Evolutionary conservation across 2,329 filamentous ascomycete species (phyloP).

Genomic region (Raffaelea ambrosiae): DNA sequence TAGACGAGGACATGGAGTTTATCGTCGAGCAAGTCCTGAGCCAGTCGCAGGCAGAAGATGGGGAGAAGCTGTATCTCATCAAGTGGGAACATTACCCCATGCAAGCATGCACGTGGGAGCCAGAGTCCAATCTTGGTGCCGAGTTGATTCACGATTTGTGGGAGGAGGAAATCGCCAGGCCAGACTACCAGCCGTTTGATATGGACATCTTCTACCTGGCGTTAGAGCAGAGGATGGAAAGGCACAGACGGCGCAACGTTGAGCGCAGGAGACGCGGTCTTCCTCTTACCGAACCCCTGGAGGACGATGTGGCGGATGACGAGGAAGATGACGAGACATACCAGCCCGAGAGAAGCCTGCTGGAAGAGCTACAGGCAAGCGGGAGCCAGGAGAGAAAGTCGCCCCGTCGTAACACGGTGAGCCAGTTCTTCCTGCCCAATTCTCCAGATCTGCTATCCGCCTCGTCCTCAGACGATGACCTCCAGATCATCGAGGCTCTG

Average conservation of each 20-base stretch:
- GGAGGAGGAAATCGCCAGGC: constrained; percentile 30
- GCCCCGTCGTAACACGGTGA: too few relatives aligned
- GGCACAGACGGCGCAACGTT: constrained; percentile 34
- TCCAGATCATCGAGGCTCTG: neutral
- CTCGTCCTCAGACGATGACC: neutral
- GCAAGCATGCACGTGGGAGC: constrained; percentile 50
- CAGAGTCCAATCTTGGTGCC: constrained; percentile 13
- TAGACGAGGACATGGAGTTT: constrained; percentile 38
- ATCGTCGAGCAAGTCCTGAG: constrained; percentile 45
- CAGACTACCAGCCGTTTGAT: constrained; percentile 26
- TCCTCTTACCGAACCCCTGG: constrained; percentile 16
- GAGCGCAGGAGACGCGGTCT: constrained; percentile 31
- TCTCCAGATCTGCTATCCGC: too few relatives aligned
- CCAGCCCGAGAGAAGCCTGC: too few relatives aligned
- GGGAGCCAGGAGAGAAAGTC: too few relatives aligned
- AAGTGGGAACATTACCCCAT: constrained; percentile 55
- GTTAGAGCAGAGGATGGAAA: constrained; percentile 20
- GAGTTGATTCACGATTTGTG: constrained; percentile 13
- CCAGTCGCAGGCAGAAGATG: constrained; percentile 27
- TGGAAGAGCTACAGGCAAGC: too few relatives aligned
- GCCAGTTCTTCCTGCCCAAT: too few relatives aligned
- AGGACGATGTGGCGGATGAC: neutral
- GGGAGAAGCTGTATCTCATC: constrained; percentile 45
- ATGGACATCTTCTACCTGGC: constrained; percentile 26
- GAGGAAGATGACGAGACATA: too few relatives aligned